Evolutionary conservation across 2,329 filamentous ascomycete genomes (phyloP).

Genomic region (Colletotrichum sp.): DNA sequence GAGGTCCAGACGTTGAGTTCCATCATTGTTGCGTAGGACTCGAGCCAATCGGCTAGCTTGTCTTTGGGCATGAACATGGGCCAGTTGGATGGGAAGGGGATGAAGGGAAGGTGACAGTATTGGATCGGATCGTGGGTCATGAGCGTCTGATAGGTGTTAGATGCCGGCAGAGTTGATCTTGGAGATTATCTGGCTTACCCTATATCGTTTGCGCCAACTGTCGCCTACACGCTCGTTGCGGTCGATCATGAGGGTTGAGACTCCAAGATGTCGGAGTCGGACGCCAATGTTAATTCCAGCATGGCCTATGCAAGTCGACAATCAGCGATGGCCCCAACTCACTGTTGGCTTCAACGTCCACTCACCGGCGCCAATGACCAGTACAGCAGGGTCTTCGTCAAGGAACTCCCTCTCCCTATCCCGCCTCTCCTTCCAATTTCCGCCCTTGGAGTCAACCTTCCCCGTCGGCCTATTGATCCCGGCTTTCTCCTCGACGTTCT

Average conservation of each 20-base stretch:
- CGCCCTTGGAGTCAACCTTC: conserved; percentile 56
- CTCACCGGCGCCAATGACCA: conserved; percentile 61
- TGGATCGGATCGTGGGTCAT: conserved; percentile 73
- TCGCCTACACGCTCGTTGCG: conserved; percentile 63
- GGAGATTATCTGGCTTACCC: neutral
- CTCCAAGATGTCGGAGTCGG: conserved; percentile 62
- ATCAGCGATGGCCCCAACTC: neutral
- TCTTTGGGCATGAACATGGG: conserved; percentile 76
- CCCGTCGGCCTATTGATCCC: conserved; percentile 57
- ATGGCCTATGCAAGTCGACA: conserved; percentile 49
- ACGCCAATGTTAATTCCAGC: conserved; percentile 63
- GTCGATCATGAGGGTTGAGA: conserved; percentile 64
- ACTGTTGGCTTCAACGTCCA: neutral
- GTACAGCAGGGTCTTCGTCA: conserved; percentile 58
- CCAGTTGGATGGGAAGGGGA: conserved; percentile 69
- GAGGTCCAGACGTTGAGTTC: conserved; percentile 72
- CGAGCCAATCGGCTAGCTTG: conserved; percentile 73
- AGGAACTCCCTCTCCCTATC: conserved; percentile 50
- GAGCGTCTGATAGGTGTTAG: conserved; percentile 50
- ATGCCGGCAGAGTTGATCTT: neutral
- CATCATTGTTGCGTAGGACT: conserved; percentile 66
- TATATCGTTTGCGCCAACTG: conserved; percentile 67
- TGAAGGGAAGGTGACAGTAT: conserved; percentile 66
- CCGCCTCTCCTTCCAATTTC: conserved; percentile 66
- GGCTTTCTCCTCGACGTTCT: conserved; percentile 55